Percentiles rank a stretch among this genome's conserved stretches.
Evolutionary conservation across 495 filamentous ascomycete species (phyloP).

Genomic region (Penicillium diatomitis): DNA sequence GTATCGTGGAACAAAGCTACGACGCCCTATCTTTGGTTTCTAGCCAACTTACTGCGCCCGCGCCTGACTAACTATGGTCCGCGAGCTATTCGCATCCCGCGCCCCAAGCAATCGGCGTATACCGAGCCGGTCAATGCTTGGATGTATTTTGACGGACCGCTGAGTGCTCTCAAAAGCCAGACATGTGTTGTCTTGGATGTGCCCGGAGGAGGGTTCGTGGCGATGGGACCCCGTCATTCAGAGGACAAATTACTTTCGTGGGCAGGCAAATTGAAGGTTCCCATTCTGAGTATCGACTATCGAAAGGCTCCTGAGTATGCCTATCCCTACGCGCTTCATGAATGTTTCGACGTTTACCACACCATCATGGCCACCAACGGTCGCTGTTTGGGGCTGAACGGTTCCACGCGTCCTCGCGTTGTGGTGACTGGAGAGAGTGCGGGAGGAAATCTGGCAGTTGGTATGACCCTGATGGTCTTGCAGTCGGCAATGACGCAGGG

Average conservation of each 20-base stretch:
- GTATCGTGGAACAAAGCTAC: constrained; percentile 93
- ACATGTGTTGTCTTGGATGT: constrained; percentile 80
- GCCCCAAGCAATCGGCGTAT: constrained; percentile 69
- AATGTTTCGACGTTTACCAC: constrained; percentile 91
- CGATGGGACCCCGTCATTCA: constrained; percentile 83
- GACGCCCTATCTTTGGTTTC: constrained; percentile 66
- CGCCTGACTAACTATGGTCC: constrained; percentile 68
- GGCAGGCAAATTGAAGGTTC: constrained; percentile 76
- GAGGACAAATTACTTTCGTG: constrained; percentile 89
- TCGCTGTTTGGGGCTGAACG: constrained; percentile 75
- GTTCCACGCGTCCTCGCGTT: constrained; percentile 58
- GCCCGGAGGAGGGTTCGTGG: constrained; percentile 90
- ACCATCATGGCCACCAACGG: constrained; percentile 68
- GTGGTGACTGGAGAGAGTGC: constrained; percentile 87
- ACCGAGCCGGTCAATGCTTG: constrained; percentile 75
- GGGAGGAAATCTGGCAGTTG: constrained; percentile 80
- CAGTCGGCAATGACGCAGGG: constrained; percentile 54
- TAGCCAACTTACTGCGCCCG: constrained; percentile 67
- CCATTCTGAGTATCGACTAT: constrained; percentile 86
- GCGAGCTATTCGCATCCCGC: constrained; percentile 70
- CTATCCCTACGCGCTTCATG: constrained; percentile 90
- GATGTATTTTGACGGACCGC: constrained; percentile 88
- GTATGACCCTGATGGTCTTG: constrained; percentile 77
- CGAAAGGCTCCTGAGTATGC: constrained; percentile 90
- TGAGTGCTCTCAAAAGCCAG: constrained; percentile 66